Evolutionary conservation across 1,139 yeast genomes (phyloP), one percentile per base, ranked within the genome.

Genomic region (Zygosaccharomyces sapae): DNA sequence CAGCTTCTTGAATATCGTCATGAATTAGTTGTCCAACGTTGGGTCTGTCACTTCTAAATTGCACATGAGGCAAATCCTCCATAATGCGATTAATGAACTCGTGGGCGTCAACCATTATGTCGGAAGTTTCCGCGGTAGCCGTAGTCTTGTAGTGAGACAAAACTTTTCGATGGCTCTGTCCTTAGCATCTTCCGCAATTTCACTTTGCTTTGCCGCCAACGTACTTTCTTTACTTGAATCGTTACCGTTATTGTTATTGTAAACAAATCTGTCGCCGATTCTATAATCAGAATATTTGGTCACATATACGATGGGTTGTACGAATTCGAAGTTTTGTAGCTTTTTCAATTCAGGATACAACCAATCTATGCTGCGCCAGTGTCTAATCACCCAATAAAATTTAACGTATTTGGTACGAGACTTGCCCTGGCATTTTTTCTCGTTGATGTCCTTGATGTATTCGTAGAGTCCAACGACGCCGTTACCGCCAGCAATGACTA

Each of bases 401-500:
- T 73, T 74, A 43, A 75, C 62, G 38, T 55, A 55, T 37, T 56
- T 56, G 12, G 41, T 37, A 36, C 38, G 52, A 51, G 42, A 58
- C 50, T 38, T 36, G 16, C 38, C 43, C 13, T 4, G 53, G 18
- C 31, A 48, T 3, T 47, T 41, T n/a, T 46, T 45, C 38, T 45
- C 41, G 2, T 55, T 55, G 13, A 64, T 49, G 22, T 59, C 59
- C 43, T 57, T 37, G 22, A 66, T 68, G 45, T 68, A 66, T 20
- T 64, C 57, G 47, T 57, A 65, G 18, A 66, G 65, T 47, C 83
- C 81, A 13, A 92, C 83, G 53, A 85, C 75, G 59, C 94, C 94
- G 50, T 82, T 81, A 47, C 89, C 88, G 53, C 87, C 83, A 1
- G 83, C 80, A 47, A 83, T 56, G 44, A 83, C 69, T 13, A 81